Base-by-base conservation (phyloP, 1,139 yeast species). In the Diutina sp. region DNA sequence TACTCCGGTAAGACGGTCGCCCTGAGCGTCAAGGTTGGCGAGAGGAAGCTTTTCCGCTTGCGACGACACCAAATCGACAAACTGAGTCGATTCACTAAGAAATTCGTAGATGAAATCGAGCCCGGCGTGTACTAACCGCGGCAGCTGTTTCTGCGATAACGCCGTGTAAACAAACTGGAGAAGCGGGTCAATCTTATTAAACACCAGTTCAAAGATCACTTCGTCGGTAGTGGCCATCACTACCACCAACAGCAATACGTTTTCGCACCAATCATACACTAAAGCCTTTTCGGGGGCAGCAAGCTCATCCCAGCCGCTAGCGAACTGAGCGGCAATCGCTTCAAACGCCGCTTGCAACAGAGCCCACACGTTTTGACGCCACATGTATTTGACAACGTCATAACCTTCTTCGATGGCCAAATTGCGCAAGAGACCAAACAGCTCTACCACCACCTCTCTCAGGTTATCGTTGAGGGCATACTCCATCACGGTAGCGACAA, bases 321-420 rank as follows among this genome's bases (percentile, higher is more conserved):
- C 67, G 57, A 84, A 73, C 0, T 88, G 80, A 0, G 66, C 67
- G 51, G 72, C 66, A 41, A 83, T 76, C 61, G 84, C 84, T 0
- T 66, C 66, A 54, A 86, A 69, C 1, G 84, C 79, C 16, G 66
- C 61, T 55, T 77, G 79, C 46, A 90, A 73, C 21, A 80, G 70
- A 0, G 79, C 73, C 85, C 96, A 84, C 55, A 93, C 81, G 59
- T 87, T 83, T 32, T 84, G 83, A 67, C 97, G 80, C 88, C 95
- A 87, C 58, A 87, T 69, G 67, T 80, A 82, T 38, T 81, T 79
- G 46, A 90, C 82, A 35, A 89, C 79, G 60, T 89, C 96, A 63
- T 89, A 84, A n/a, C 97, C 98, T 70, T 90, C 96, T 66, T 90
- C 96, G 56, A 89, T 76, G 4, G 86, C 85, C 57, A 91, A 66